phyloP scores from a whole-genome alignment of 2,329 filamentous ascomycete species.

The Xylaria sp. region DNA sequence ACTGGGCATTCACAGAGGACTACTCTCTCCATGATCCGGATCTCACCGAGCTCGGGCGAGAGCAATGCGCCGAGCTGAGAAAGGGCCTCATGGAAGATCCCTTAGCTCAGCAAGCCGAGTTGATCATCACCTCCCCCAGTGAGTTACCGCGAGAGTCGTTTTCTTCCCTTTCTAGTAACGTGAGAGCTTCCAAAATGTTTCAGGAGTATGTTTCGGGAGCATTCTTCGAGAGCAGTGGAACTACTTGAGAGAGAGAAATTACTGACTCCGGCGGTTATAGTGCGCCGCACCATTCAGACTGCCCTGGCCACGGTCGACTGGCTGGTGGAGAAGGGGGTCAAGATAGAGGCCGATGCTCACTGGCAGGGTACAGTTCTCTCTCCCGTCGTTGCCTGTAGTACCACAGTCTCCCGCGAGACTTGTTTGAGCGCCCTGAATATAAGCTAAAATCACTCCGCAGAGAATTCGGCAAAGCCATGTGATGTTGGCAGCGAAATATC shows the following conservation, averaged over 20 bases:
- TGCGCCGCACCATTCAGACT: conserved; percentile 74
- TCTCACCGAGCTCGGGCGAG: conserved; percentile 60
- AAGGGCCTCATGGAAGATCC: conserved; percentile 55
- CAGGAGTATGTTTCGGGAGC: no score
- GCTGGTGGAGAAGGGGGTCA: conserved; percentile 65
- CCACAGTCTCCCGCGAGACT: not conserved
- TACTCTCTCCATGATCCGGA: conserved; percentile 62
- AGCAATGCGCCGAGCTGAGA: conserved; percentile 61
- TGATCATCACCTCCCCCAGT: conserved; percentile 69
- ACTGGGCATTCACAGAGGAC: conserved; percentile 53
- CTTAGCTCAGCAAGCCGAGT: conserved; percentile 58
- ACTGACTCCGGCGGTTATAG: conserved; percentile 43
- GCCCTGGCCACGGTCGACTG: conserved; percentile 67
- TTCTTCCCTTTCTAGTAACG: no score
- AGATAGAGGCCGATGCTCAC: conserved; percentile 66
- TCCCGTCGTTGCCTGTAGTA: not conserved
- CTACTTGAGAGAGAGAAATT: no score
- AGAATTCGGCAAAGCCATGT: conserved; percentile 68
- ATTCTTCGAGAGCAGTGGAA: no score
- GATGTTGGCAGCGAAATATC: conserved; percentile 67
- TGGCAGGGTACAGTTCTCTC: conserved; percentile 67
- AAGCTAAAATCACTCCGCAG: conserved; percentile 49
- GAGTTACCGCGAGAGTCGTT: no score
- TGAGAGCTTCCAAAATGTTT: no score
- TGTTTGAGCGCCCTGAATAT: not conserved